phyloP scores from a whole-genome alignment of 2,329 filamentous ascomycete genomes.

The Pseudogymnoascus sp. region DNA sequence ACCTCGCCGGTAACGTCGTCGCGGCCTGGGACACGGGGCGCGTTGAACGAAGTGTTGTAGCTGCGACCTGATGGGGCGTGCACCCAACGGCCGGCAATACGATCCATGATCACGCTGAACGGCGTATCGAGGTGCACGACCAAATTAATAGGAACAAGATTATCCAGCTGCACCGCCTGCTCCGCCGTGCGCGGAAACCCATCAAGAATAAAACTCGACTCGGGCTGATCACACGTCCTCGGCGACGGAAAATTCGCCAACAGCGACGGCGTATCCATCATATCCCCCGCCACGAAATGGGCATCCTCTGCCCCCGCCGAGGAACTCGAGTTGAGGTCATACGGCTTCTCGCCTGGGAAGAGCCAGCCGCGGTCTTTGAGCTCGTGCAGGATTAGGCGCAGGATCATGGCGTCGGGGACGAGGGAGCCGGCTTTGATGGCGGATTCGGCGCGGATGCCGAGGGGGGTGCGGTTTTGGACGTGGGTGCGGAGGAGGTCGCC shows the following conservation, averaged over 20 bases:
- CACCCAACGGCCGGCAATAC: slow-evolving; percentile 88
- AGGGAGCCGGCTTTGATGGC: slow-evolving; percentile 82
- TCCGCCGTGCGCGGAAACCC: slow-evolving; percentile 84
- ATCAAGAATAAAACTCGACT: slow-evolving; percentile 88
- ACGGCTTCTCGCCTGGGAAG: slow-evolving; percentile 30
- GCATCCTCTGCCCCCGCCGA: slow-evolving; percentile 26
- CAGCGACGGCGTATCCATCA: slow-evolving; percentile 24
- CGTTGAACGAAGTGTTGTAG: slow-evolving; percentile 92
- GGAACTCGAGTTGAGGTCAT: slow-evolving; percentile 22
- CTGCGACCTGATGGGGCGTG: slow-evolving; percentile 85
- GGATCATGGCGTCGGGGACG: slow-evolving; percentile 86
- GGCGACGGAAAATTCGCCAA: slow-evolving; percentile 31
- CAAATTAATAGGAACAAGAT: slow-evolving; percentile 86
- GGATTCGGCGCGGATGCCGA: slow-evolving; percentile 83
- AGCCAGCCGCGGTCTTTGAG: slow-evolving; percentile 82
- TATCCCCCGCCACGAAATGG: slow-evolving; percentile 33
- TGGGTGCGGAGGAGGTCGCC: slow-evolving; percentile 88
- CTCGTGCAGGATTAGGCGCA: slow-evolving; percentile 86
- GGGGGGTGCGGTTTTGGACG: slow-evolving; percentile 50
- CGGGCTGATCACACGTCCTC: slow-evolving; percentile 56
- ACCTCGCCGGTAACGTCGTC: slow-evolving; percentile 90
- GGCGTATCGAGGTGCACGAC: slow-evolving; percentile 84
- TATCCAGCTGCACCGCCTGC: slow-evolving; percentile 72
- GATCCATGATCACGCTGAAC: slow-evolving; percentile 74
- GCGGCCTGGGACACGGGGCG: slow-evolving; percentile 67